Base-by-base conservation (phyloP, 768 basidiomycete genomes). In the Leccinum olivaceopallidum region DNA sequence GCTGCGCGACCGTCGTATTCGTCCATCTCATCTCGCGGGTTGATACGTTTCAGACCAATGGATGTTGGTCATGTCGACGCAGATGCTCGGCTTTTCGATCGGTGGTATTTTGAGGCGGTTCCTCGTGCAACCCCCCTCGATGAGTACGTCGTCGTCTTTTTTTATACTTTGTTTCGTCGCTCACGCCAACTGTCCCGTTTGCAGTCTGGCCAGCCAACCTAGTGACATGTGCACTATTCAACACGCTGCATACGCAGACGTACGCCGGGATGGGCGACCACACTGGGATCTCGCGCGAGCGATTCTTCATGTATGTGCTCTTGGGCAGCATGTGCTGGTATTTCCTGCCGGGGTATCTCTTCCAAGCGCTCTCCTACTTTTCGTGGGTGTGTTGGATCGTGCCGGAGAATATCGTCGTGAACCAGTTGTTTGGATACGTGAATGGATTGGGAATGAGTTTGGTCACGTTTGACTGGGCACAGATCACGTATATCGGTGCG, bases 391-490 rank as follows among this genome's bases (percentile, higher is more conserved):
- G 80, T 67, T 85, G 84, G 91, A 90, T 93, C 55, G 86, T 77
- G 2, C 92, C 91, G 0, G 65, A 87, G 52, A 88, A 90, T 64
- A 64, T 87, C 55, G 77, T 73, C 53, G 81, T 94, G 67, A 93
- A 92, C 71, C 85, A 89, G 67, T 73, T 92, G 69, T 92, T 93
- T 63, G 90, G 91, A 36, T 85, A 85, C 59, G 63, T 67, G 42
- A 64, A 55, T n/a, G 78, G 80, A 12, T 67, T 87, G 67, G 86
- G 86, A 28, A 90, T 92, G 87, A 85, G 87, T 63, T 68, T 90
- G 62, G 71, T 92, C 66, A 90, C 89, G 32, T 91, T 94, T 70
- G 92, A 93, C 65, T 94, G 92, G 92, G 78, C 86, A 4, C 87
- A 90, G 71, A 84, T 88, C 61, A 60, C 74, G 13, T 78, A 69